Base-by-base conservation (phyloP, 2,329 filamentous ascomycete genomes). In the Fusarium mangiferae region DNA sequence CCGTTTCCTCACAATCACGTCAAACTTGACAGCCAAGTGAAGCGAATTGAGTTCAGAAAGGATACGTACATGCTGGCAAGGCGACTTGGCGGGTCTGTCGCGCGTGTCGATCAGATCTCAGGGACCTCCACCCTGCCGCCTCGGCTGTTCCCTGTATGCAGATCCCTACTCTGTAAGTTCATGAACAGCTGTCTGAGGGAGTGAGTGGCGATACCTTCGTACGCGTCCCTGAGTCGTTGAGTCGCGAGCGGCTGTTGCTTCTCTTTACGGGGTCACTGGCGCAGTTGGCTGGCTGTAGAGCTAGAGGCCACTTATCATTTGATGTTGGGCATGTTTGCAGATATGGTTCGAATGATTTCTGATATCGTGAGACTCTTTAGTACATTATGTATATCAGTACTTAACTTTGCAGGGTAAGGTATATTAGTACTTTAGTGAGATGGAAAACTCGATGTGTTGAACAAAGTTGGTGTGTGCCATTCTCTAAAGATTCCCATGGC, bases 91-190 rank as follows among this genome's bases (percentile, higher is more conserved):
- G 70, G 75, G 71, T 68, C 66, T 75, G 66, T 78, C 69, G 68
- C 64, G 70, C 76, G 66, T 78, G 73, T 78, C 77, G 77, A 78
- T 78, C 77, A 66, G 77, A 78, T 78, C 77, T 78, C 74, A 77
- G 75, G 75, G 77, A 76, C 77, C 72, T 76, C 75, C 72, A 75
- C 75, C 72, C 61, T 70, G 59, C 74, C 72, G 61, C 73, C 70
- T 75, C 70, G 70, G 70, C 66, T 77, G 54, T 72, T 66, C 70
- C 77, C 74, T 76, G 71, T 70, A 65, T 41, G 60, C 42, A 63
- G 65, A 77, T 71, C 75, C 68, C 73, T 77, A 67, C 71, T 69
- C 41, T 72, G 57, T 58, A 62, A 35, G 59, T 62, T 65, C 64
- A 58, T 41, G 54, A 58, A 64, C 57, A 49, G 57, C 39, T 55